Evolutionary conservation across 495 filamentous ascomycete species (phyloP).

Genomic region (Penicillium soppii): DNA sequence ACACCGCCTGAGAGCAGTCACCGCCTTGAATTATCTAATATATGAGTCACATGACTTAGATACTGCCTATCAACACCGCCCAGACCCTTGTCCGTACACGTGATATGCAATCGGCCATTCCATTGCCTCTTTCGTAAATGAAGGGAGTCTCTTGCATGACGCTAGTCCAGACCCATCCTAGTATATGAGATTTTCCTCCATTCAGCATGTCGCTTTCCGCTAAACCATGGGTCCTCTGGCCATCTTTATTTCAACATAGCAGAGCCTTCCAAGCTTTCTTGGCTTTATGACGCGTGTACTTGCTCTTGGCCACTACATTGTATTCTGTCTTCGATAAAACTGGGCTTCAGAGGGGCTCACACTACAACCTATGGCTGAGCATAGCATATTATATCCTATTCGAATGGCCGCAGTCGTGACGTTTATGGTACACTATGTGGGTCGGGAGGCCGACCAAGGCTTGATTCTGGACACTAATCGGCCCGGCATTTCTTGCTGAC

Average conservation of each 20-base stretch:
- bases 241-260: constrained; percentile 2
- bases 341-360: too few relatives aligned
- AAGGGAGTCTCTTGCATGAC: too few relatives aligned
- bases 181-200: neutral
- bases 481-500: constrained; percentile 20
- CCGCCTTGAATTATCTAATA: constrained; percentile 4
- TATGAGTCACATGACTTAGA: neutral
- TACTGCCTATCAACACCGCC: neutral
- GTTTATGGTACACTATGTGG: constrained; percentile 14
- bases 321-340: too few relatives aligned
- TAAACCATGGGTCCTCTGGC: neutral
- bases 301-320: too few relatives aligned
- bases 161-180: neutral
- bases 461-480: constrained; percentile 24
- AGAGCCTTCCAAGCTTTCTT: neutral
- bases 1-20: constrained; percentile 13
- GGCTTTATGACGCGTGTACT: neutral
- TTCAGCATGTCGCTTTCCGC: neutral
- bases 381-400: too few relatives aligned
- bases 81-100: too few relatives aligned
- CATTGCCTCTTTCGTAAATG: too few relatives aligned
- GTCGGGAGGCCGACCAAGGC: constrained; percentile 19
- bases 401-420: too few relatives aligned
- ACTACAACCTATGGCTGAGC: too few relatives aligned
- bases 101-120: too few relatives aligned